Base-by-base conservation (phyloP, 768 basidiomycete genomes). In the Lyophyllum decastes region DNA sequence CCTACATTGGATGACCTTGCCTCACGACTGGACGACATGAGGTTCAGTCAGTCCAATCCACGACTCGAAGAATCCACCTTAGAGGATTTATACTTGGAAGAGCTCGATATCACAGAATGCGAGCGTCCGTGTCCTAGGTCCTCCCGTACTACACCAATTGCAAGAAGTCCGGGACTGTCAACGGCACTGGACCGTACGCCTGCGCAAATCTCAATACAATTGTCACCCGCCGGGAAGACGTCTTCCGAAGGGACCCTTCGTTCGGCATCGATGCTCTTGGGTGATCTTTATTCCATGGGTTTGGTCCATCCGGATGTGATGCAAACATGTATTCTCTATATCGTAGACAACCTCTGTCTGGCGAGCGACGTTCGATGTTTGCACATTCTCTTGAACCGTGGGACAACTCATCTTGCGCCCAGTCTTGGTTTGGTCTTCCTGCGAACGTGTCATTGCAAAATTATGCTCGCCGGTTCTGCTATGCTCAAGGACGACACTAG, bases 281-380 rank as follows among this genome's bases (percentile, higher is more conserved):
- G 52, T 17, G 58, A 59, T 41, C 26, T 59, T 25, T 60, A 55
- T 48, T 24, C 53, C 6, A 51, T 60, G 47, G 49, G 54, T 21
- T 46, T 55, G 16, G 19, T 60, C 24, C 58, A 54, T 21, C 43
- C 44, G 22, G 44, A 60, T 16, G 24, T 47, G 33, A 55, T 60
- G 54, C 48, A 60, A 41, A 25, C 25, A 11, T 60, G 53, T 30
- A 52, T 51, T 35, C 33, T 55, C 22, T 55, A 55, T 27, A 47
- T 60, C 26, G 35, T 52, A n/a, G 43, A 55, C 24, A 54, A 60
- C 30, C 25, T 52, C n/a, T 47, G 25, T 14, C 25, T 45, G 19
- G 17, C 30, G 2, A 21, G 26, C 22, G 49, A 60, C 19, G 16
- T 51, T 22, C 21, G 17, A 11, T 55, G 48, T 22, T 43, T 55